Evolutionary conservation across 2,329 filamentous ascomycete species (phyloP), one percentile per base, ranked within the genome.

Genomic region (Stagonosporopsis rhizophila): DNA sequence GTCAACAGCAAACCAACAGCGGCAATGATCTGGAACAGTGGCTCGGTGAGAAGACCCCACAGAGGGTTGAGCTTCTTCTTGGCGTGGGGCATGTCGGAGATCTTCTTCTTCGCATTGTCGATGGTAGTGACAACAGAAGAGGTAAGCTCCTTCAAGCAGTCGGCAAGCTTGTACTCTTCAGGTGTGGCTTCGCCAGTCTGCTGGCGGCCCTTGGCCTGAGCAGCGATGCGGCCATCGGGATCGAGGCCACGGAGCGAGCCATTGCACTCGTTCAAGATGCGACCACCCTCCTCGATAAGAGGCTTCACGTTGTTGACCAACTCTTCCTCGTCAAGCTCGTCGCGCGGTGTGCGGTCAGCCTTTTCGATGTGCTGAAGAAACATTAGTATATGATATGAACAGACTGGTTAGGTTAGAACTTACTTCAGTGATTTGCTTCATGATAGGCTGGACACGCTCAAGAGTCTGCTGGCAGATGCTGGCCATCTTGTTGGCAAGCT

Each of bases 21-120:
- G 8, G 92, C 91, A 44, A 96, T 84, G 73, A 96, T 96, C 83
- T 97, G 93, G 84, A 92, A 91, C 20, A 96, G 81, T 11, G 93
- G 93, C 82, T 96, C 91, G 32, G 87, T 87, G 64, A 95, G 81
- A 44, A 96, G 81, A 27, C 82, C 87, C 92, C 92, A 96, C 27
- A 97, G 86, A 11, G 93, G 92, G 80, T 94, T 96, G 58, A 96
- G 84, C 81, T 94, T 88, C 83, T 96, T 94, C 88, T 96, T 96
- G 39, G 92, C 93, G 65, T 96, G 90, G 6, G 93, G 92, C 90
- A 96, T 95, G 71, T 91, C 90, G 70, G 90, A 87, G 59, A 96
- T 90, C 81, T 91, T 90, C 80, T 89, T 90, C 86, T 93, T 95
- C 23, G 90, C 90, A 61, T 89, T 88, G 71, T 97, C 92, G 66